Evolutionary conservation across 257 asterid species (phyloP), one percentile per base, ranked within the genome.

Genomic region (Fraxinus quadrangulata): DNA sequence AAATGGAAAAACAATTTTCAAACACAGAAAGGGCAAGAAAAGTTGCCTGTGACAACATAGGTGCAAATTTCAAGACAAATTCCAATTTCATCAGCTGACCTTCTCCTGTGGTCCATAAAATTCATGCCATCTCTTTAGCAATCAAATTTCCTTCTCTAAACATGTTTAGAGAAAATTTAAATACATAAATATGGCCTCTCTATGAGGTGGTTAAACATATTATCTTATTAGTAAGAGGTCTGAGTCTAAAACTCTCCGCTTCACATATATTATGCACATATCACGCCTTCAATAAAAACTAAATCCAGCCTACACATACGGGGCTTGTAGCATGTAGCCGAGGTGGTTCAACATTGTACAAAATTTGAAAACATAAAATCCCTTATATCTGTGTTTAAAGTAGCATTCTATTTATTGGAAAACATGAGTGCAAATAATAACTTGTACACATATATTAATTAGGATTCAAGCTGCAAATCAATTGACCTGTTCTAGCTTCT

Each of bases 401-500:
- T 34, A 71, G 19, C 17, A 8, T 71, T 40, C 42, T 36, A 66
- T 36, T 75, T 39, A 66, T 76, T 66, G 24, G 37, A 78, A 71
- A 54, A n/a, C 23, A 54, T n/a, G 59, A 47, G 16, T 3, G 21
- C 23, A 13, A 30, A 1, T 63, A 63, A 63, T 1, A 59, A 21
- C 67, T 21, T n/a, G 67, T 26, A 66, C 21, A 31, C 14, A 3
- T 66, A 56, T 26, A 14, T 31, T 2, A 36, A 23, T n/a, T n/a
- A 30, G 72, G 31, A 61, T 34, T 40, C 10, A 42, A 65, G 26
- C 67, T 73, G 75, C 76, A 74, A 54, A 71, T 73, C 36, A 36
- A 73, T 91, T 85, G 65, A 91, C 99, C 97, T 87, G 88, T 40
- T 87, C 90, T 87, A 21, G 98, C 98, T 90, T 86, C 88, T 76